phyloP scores from a whole-genome alignment of 345 rosid genomes.

The Citrus cavaleriei region DNA sequence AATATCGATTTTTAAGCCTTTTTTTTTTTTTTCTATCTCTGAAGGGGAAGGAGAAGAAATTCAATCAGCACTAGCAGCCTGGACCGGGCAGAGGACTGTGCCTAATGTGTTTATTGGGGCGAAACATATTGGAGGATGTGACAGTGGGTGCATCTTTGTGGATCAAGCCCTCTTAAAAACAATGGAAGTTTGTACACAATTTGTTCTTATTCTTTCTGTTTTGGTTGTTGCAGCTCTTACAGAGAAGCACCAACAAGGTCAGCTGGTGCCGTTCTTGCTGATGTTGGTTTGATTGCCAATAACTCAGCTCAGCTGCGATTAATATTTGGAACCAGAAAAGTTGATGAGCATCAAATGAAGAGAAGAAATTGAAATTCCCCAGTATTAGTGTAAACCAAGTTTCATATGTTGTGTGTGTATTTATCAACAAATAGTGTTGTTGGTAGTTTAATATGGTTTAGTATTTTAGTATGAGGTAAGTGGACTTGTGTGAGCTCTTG shows the following conservation, averaged over 20 bases:
- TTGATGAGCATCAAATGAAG: not conserved
- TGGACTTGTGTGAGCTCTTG: not conserved
- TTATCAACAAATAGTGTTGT: not conserved
- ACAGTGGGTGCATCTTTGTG: constrained; percentile 31
- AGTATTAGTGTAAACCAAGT: not conserved
- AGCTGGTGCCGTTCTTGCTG: constrained; percentile 46
- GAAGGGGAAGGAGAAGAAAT: constrained; percentile 44
- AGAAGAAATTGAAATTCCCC: not conserved
- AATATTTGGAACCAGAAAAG: not conserved
- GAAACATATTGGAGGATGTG: constrained; percentile 63
- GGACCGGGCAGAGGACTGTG: constrained; percentile 63
- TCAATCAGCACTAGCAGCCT: constrained; percentile 46
- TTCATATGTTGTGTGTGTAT: too few relatives aligned
- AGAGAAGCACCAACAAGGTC: constrained; percentile 46
- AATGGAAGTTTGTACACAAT: not conserved
- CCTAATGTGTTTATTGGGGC: constrained; percentile 65
- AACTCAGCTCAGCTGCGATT: constrained; percentile 41
- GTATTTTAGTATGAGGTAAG: not conserved
- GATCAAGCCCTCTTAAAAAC: not conserved
- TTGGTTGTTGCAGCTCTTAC: constrained; percentile 36
- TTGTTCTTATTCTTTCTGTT: not conserved
- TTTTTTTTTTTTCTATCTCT: not conserved
- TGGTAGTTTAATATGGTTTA: not conserved
- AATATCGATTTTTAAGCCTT: too few relatives aligned
- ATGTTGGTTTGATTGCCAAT: constrained; percentile 50